Evolutionary conservation across 805 yeast species (phyloP).

Genomic region (Metschnikowia arizonensis): DNA sequence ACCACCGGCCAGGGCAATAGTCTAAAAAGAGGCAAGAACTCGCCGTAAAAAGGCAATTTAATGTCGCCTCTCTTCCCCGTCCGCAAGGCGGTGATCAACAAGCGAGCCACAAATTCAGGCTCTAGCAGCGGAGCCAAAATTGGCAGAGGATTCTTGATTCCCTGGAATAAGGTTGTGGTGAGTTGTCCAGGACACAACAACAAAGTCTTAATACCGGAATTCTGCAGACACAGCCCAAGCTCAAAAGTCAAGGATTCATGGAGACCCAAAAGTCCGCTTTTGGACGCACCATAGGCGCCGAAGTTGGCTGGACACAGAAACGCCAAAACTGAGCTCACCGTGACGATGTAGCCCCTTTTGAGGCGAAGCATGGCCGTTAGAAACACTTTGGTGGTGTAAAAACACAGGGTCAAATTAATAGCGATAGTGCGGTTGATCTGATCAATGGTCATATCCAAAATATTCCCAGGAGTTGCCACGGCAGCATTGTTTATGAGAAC

Average conservation of each 20-base stretch:
- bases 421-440: constrained; percentile 61
- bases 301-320: constrained; percentile 78
- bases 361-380: constrained; percentile 64
- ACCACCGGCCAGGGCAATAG: constrained; percentile 69
- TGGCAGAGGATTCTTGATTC: constrained; percentile 68
- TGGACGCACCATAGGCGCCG: constrained; percentile 85
- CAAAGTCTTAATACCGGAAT: constrained; percentile 61
- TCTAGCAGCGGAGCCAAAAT: constrained; percentile 80
- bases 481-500: constrained; percentile 87
- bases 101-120: constrained; percentile 59
- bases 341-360: constrained; percentile 71
- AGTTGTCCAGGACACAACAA: constrained; percentile 87
- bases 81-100: constrained; percentile 52
- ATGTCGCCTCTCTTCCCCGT: constrained; percentile 66
- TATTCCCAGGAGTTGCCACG: constrained; percentile 53
- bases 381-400: constrained; percentile 64
- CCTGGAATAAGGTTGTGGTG: constrained; percentile 67
- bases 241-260: constrained; percentile 80
- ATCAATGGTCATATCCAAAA: constrained; percentile 49
- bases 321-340: constrained; percentile 82
- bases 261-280: constrained; percentile 77
- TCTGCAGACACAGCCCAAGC: constrained; percentile 48
- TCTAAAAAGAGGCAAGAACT: constrained; percentile 66
- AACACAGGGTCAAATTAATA: constrained; percentile 67
- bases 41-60: constrained; percentile 72